Base-by-base conservation (phyloP, 176 grass and related monocot species). In the Echinochloa phyllopogon region DNA sequence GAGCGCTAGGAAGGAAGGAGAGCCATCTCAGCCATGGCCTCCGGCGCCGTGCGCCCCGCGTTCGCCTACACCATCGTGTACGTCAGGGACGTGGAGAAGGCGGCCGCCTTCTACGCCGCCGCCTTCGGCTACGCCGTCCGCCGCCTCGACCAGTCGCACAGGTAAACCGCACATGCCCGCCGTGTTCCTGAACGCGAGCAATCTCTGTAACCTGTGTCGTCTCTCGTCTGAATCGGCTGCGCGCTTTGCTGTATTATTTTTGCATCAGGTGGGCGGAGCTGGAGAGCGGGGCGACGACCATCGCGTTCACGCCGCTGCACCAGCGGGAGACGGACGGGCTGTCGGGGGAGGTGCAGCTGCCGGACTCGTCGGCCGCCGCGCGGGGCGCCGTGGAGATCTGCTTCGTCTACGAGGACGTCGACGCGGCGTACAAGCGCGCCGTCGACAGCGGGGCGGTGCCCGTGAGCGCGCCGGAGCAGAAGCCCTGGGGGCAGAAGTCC, bases 361-460 rank as follows among this genome's bases (percentile, higher is more conserved):
- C 91, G 48, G 86, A 65, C 8, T 52, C 69, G 12, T 59, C 72
- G 16, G 53, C 23, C 18, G 29, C 55, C 2, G 89, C 86, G 73
- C 80, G 91, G 23, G 91, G 87, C 0, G 62, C 93, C n/a, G 83
- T 98, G 55, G 93, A 98, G 91, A 89, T 98, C 80, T 95, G 89
- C 93, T 98, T 98, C 82, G 83, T 85, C 79, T 98, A 88, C 68
- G n/a, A 25, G 24, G 95, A 98, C 67, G 93, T 98, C 2, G 96
- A 98, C 66, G 85, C 85, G 5, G 93, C 89, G 40, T 98, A 93
- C 87, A 64, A 40, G 39, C 77, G 68, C 45, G 93, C 91, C 21
- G 87, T 95, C 27, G 89, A 89, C 6, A 69, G 51, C 16, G 93
- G 95, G 27, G 93, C 95, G 3, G 23, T 78, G 65, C 82, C 91